Conservation (phyloP, 805 yeast species). For the Isabelozyma heimii region DNA sequence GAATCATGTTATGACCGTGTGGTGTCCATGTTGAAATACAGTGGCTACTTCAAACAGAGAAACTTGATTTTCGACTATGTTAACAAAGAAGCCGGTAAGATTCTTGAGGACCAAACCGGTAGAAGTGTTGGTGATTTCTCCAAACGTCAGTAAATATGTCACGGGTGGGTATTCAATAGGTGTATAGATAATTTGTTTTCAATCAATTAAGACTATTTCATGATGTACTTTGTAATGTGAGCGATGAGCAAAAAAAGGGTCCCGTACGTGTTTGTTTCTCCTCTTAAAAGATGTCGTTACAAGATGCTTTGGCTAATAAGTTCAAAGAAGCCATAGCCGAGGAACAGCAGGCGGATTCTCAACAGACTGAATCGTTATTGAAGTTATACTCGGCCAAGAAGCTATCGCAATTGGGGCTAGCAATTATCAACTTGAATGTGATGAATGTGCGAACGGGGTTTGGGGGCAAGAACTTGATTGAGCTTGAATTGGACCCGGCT, state of each 20-base stretch:
- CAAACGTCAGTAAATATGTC: conserved; percentile 5
- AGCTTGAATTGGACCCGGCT: conserved; percentile 56
- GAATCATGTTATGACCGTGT: conserved; percentile 54
- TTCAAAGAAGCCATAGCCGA: conserved; percentile 32
- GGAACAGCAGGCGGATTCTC: conserved; percentile 37
- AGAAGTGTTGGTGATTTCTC: conserved; percentile 22
- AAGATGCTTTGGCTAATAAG: not conserved
- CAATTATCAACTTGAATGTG: conserved; percentile 62
- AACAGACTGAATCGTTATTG: conserved; percentile 30
- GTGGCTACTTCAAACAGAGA: conserved; percentile 51
- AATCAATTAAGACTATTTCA: not conserved
- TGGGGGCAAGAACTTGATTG: conserved; percentile 72
- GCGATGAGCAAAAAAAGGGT: not conserved
- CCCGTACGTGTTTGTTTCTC: not conserved
- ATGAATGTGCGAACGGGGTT: conserved; percentile 70
- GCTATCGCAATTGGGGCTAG: conserved; percentile 71
- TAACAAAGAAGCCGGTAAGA: conserved; percentile 26
- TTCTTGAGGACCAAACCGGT: conserved; percentile 28
- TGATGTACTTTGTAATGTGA: not conserved
- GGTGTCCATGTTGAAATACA: conserved; percentile 42
- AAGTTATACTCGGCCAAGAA: conserved; percentile 52
- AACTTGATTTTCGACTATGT: conserved; percentile 35
- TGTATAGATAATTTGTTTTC: not conserved
- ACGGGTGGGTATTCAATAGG: conserved; percentile 1
- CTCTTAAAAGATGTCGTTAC: not conserved